Evolutionary conservation across 2,329 filamentous ascomycete genomes (phyloP).

Genomic region (Botryotinia calthae): DNA sequence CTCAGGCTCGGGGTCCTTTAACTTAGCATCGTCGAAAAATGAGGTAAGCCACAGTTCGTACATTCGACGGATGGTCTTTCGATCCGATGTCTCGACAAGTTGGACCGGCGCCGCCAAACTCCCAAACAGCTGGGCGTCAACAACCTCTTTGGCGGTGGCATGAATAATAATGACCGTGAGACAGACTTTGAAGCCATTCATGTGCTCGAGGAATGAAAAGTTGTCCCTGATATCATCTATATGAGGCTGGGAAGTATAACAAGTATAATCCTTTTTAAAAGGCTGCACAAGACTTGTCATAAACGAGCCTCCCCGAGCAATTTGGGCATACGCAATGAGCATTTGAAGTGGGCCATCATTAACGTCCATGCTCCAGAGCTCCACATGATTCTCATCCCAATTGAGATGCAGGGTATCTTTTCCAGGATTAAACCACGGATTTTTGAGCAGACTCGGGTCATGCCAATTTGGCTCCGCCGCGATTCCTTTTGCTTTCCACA

Average conservation of each 20-base stretch:
- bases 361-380: too few species aligned
- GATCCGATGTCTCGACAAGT: not conserved
- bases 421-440: not conserved
- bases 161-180: not conserved
- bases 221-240: too few species aligned
- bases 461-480: not conserved
- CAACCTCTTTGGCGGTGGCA: not conserved
- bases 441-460: not conserved
- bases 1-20: not conserved
- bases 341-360: too few species aligned
- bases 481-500: not conserved
- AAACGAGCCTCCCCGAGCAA: not conserved
- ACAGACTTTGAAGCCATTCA: not conserved
- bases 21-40: not conserved
- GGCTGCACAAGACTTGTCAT: not conserved
- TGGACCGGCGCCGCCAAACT: not conserved
- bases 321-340: not conserved
- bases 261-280: not conserved
- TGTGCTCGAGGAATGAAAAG: too few species aligned
- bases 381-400: not conserved
- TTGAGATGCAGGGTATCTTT: not conserved
- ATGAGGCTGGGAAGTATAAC: too few species aligned
- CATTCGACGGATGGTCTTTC: slow-evolving; percentile 5
- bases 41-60: not conserved
- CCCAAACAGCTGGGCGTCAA: not conserved